A percentile compares a stretch with the other conserved stretches of the same genome.
Conservation (phyloP, 805 yeast species). For the Cephaloascus fragrans region DNA sequence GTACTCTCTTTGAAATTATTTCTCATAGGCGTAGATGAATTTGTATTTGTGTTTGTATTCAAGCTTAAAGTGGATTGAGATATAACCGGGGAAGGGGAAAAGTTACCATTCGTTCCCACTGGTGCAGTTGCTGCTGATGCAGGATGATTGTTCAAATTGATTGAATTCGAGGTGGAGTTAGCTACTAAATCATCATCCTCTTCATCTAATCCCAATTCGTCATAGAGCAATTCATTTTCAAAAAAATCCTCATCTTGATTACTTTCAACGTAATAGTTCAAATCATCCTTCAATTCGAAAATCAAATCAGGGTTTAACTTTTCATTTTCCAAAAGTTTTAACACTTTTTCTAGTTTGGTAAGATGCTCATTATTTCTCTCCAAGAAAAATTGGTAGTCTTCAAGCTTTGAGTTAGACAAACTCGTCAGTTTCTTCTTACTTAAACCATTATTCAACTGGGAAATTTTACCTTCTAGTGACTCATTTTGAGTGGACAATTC, state of each 20-base stretch:
- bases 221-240: constrained; percentile 89
- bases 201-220: constrained; percentile 66
- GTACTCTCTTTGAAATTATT: background rate
- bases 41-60: background rate
- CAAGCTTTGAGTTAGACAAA: constrained; percentile 45
- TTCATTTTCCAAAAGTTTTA: constrained; percentile 72
- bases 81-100: background rate
- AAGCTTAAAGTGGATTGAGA: background rate
- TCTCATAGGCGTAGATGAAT: background rate
- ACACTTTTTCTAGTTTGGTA: constrained; percentile 64
- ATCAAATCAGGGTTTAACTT: constrained; percentile 70
- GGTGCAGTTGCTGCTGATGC: background rate
- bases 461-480: constrained; percentile 59
- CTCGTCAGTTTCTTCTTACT: constrained; percentile 47
- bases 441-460: constrained; percentile 16
- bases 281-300: constrained; percentile 75
- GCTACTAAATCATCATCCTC: constrained; percentile 18
- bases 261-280: constrained; percentile 86
- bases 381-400: constrained; percentile 50
- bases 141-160: constrained; percentile 6
- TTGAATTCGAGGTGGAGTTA: constrained; percentile 13
- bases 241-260: constrained; percentile 90
- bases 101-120: no score
- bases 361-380: constrained; percentile 78
- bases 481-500: constrained; percentile 79